Evolutionary conservation across 192 early-diverging fungal genomes (phyloP).

Genomic region (Gigaspora rosea): DNA sequence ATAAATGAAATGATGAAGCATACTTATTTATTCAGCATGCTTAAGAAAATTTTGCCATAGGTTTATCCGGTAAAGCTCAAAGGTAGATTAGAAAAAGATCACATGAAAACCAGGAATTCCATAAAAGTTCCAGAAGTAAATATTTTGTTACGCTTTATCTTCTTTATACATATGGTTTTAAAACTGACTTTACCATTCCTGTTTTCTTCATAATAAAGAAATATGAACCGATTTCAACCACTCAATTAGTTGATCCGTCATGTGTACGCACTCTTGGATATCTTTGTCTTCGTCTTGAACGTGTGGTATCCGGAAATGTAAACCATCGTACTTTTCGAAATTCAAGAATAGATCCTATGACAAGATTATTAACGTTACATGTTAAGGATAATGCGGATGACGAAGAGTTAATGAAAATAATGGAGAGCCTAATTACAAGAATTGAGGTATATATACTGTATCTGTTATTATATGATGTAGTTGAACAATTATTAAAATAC

Average conservation of each 20-base stretch:
- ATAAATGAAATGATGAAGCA: neutral
- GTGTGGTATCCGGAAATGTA: conserved; percentile 47
- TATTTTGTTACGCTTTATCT: neutral
- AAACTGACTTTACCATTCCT: neutral
- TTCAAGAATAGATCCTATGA: conserved; percentile 37
- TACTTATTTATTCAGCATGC: too few species aligned
- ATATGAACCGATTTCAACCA: conserved; percentile 12
- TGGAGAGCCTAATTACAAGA: conserved; percentile 58
- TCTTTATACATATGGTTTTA: neutral
- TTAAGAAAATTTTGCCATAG: neutral
- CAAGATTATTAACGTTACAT: conserved; percentile 38
- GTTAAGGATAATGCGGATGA: conserved; percentile 52
- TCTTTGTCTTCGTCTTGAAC: conserved; percentile 63
- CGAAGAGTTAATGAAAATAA: conserved; percentile 53
- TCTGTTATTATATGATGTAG: neutral
- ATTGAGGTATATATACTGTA: conserved; percentile 53
- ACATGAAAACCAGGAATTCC: conserved; percentile 4
- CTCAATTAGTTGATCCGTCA: conserved; percentile 48
- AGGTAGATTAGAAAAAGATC: conserved; percentile 46
- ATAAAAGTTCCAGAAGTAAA: neutral
- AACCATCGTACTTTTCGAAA: conserved; percentile 35
- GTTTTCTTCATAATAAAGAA: conserved; percentile 28
- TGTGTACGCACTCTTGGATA: conserved; percentile 50
- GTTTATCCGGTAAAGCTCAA: conserved; percentile 51
- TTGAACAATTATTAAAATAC: neutral